Evolutionary conservation across 495 filamentous ascomycete species (phyloP).

Genomic region (Neurospora intermedia): DNA sequence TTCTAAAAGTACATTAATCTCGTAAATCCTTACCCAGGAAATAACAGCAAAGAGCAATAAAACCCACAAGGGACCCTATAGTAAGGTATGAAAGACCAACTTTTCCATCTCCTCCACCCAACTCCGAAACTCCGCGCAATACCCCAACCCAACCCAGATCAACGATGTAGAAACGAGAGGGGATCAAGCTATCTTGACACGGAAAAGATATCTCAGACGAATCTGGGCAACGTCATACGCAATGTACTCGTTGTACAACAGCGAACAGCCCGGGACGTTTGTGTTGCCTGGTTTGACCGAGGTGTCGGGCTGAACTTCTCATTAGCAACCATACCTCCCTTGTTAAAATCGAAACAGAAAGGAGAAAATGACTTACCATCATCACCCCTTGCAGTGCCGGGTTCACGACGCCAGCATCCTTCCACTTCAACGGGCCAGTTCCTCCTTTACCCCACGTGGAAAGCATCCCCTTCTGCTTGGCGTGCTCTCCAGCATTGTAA

Average conservation of each 20-base stretch:
- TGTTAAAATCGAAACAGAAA: background rate
- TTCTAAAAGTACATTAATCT: background rate
- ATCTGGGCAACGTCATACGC: constrained; percentile 72
- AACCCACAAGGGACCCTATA: background rate
- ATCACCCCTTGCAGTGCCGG: constrained; percentile 50
- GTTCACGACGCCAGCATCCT: constrained; percentile 59
- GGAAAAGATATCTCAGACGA: constrained; percentile 65
- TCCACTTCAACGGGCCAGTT: constrained; percentile 54
- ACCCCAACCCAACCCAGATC: too few relatives aligned
- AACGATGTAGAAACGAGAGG: too few relatives aligned
- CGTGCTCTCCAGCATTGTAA: constrained; percentile 52
- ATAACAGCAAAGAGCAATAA: background rate
- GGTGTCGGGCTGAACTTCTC: constrained; percentile 33
- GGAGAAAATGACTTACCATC: constrained; percentile 37
- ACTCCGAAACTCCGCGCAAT: background rate
- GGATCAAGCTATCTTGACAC: constrained; percentile 31
- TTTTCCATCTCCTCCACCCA: background rate
- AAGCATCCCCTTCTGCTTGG: constrained; percentile 45
- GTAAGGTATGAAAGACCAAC: background rate
- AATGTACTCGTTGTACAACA: constrained; percentile 66
- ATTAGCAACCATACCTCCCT: background rate
- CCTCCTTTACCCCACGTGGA: constrained; percentile 56
- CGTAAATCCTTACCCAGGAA: background rate
- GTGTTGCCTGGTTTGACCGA: constrained; percentile 27
- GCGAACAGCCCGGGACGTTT: constrained; percentile 17